Conservation (phyloP, 2,329 filamentous ascomycete species). For the Aspergillus unguis region DNA sequence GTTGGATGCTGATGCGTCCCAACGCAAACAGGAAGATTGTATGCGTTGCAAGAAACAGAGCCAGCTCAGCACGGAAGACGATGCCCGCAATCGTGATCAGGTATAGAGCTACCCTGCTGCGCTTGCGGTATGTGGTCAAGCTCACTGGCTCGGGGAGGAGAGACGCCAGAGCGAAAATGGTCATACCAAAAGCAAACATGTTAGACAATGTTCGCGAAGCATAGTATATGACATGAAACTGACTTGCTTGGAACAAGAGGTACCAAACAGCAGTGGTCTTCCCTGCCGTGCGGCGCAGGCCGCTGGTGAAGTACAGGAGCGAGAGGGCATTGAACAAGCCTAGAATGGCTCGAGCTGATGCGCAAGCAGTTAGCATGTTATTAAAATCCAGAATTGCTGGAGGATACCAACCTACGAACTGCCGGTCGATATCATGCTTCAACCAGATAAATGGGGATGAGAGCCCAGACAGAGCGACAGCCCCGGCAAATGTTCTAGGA, state of each 20-base stretch:
- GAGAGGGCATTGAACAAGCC: slow-evolving; percentile 71
- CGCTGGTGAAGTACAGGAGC: slow-evolving; percentile 63
- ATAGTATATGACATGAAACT: slow-evolving; percentile 94
- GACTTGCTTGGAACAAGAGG: slow-evolving; percentile 69
- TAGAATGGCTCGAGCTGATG: slow-evolving; percentile 67
- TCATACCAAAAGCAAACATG: slow-evolving; percentile 86
- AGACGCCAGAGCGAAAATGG: slow-evolving; percentile 44
- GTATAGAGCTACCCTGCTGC: slow-evolving; percentile 64
- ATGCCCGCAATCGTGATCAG: slow-evolving; percentile 76
- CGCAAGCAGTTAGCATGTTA: neutral
- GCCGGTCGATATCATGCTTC: slow-evolving; percentile 55
- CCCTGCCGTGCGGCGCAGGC: slow-evolving; percentile 67
- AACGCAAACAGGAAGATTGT: slow-evolving; percentile 62
- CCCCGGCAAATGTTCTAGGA: slow-evolving; percentile 83
- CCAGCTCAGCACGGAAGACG: slow-evolving; percentile 86
- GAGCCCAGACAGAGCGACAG: slow-evolving; percentile 70
- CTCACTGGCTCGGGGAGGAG: slow-evolving; percentile 46
- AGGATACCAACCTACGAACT: slow-evolving; percentile 51
- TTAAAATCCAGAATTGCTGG: neutral
- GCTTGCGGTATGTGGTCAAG: slow-evolving; percentile 34
- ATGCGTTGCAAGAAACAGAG: slow-evolving; percentile 70
- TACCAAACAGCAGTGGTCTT: slow-evolving; percentile 71
- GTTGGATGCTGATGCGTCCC: slow-evolving; percentile 51
- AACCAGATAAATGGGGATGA: slow-evolving; percentile 63
- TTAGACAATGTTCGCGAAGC: slow-evolving; percentile 88